Conservation (phyloP, 1,284 basidiomycete genomes). For the Wolfiporia cocos region DNA sequence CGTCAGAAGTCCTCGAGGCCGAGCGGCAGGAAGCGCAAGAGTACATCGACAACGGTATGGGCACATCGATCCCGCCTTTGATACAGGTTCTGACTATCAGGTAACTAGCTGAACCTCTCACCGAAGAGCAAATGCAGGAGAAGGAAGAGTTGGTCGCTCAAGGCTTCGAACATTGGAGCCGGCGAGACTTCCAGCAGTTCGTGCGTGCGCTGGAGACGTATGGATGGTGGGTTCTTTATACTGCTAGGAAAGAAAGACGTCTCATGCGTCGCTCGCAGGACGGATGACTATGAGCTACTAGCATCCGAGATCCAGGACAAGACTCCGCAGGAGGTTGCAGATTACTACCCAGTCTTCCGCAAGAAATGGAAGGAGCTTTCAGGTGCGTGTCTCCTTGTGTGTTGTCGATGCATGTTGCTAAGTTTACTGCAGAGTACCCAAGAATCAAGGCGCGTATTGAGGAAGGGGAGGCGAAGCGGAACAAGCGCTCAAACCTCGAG, state of each 20-base stretch:
- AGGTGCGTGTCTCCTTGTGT: slow-evolving; percentile 37
- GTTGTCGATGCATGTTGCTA: neutral
- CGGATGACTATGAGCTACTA: slow-evolving; percentile 70
- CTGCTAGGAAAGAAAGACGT: neutral
- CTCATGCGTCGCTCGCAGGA: slow-evolving; percentile 34
- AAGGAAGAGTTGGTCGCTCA: slow-evolving; percentile 77
- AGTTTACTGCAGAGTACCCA: slow-evolving; percentile 55
- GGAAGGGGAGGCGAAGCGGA: slow-evolving; percentile 82
- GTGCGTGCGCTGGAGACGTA: slow-evolving; percentile 81
- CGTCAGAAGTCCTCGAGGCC: slow-evolving; percentile 80
- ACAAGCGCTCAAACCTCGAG: slow-evolving; percentile 83
- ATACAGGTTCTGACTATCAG: neutral
- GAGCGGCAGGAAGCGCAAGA: slow-evolving; percentile 82
- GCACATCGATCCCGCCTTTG: neutral
- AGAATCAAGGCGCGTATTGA: slow-evolving; percentile 77
- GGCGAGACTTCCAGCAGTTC: slow-evolving; percentile 92
- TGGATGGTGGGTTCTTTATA: slow-evolving; percentile 58
- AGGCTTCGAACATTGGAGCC: slow-evolving; percentile 89
- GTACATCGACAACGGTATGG: slow-evolving; percentile 75
- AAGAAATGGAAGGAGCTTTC: slow-evolving; percentile 85
- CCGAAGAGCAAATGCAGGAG: slow-evolving; percentile 75
- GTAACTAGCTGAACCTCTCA: slow-evolving; percentile 73
- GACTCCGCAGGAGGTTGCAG: slow-evolving; percentile 73
- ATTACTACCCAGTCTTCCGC: slow-evolving; percentile 86
- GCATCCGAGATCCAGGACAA: slow-evolving; percentile 87